Base-by-base conservation (phyloP, 345 rosid genomes). In the Salix viminalis region DNA sequence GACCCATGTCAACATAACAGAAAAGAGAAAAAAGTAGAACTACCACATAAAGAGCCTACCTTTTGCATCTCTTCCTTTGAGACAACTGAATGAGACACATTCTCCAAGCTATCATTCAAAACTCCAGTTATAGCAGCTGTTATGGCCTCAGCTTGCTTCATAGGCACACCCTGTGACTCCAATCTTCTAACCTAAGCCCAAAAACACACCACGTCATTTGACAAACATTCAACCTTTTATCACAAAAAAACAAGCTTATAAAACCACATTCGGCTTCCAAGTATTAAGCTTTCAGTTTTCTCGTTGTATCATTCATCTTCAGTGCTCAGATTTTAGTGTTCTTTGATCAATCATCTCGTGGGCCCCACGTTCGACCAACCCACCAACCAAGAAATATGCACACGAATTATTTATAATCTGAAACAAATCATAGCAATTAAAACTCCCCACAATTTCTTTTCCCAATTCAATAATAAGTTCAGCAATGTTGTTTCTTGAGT, bases 101-200 rank as follows among this genome's bases (percentile, higher is more conserved):
- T 81, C 44, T 77, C 84, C 67, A 81, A 68, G 75, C 80, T 81
- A 36, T 73, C 80, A 54, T 73, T 61, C 72, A 81, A 69, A 77
- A 81, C 80, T 28, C 69, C 72, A 10, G 80, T 81, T 5, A 81
- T 77, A 9, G 76, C 67, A 37, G 67, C 75, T 15, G 84, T 81
- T 61, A 81, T 77, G 7, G 80, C 84, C 75, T 81, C 84, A 30
- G 80, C 84, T 52, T 81, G 84, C 50, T 77, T 73, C 23, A 71
- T 73, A 1, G 80, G 80, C 75, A 81, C 32, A 14, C 84, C 84
- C 19, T 77, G 21, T 12, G 74, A 70, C 72, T 81, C 80, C 58
- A 81, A 69, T 74, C 66, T 81, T 41, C 75, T 73, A 12, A 70
- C 80, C 84, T 81, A n/a, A 70, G 52, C 23, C 50, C 50, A 13